phyloP scores from a whole-genome alignment of 2,329 filamentous ascomycete species.

The Fusarium drepaniforme region DNA sequence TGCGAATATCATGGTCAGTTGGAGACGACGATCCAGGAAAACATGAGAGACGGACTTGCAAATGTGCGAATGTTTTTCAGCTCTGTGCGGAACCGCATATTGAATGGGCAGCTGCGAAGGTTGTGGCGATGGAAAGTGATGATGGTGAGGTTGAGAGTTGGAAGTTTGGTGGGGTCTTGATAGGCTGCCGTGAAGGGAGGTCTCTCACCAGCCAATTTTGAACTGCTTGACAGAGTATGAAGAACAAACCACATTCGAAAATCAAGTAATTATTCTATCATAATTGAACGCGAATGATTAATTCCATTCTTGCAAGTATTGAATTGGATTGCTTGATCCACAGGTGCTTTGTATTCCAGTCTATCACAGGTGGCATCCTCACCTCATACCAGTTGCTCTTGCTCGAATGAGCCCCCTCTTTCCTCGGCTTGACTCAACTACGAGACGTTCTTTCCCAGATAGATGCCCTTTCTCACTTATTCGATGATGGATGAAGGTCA shows the following conservation, averaged over 20 bases:
- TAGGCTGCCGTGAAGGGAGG: neutral
- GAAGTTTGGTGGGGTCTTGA: slow-evolving; percentile 27
- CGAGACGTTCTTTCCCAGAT: neutral
- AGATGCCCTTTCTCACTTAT: neutral
- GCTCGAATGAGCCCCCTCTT: neutral
- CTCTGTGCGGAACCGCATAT: slow-evolving; percentile 75
- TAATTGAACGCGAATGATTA: neutral
- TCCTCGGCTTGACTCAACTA: neutral
- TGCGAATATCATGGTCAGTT: slow-evolving; percentile 44
- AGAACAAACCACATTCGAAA: neutral
- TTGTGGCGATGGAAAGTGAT: slow-evolving; percentile 10
- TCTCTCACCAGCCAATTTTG: neutral
- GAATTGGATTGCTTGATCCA: neutral
- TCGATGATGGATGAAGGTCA: neutral
- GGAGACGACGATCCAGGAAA: neutral
- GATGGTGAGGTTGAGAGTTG: slow-evolving; percentile 17
- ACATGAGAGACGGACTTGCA: slow-evolving; percentile 59
- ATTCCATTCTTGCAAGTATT: neutral
- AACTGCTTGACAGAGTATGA: neutral
- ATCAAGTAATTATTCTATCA: neutral
- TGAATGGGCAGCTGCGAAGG: slow-evolving; percentile 37
- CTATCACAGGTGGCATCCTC: neutral
- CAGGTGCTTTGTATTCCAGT: neutral
- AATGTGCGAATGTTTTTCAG: slow-evolving; percentile 76
- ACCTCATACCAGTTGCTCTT: neutral